phyloP scores from a whole-genome alignment of 2,329 filamentous ascomycete genomes.

The Grosmannia clavigera region DNA sequence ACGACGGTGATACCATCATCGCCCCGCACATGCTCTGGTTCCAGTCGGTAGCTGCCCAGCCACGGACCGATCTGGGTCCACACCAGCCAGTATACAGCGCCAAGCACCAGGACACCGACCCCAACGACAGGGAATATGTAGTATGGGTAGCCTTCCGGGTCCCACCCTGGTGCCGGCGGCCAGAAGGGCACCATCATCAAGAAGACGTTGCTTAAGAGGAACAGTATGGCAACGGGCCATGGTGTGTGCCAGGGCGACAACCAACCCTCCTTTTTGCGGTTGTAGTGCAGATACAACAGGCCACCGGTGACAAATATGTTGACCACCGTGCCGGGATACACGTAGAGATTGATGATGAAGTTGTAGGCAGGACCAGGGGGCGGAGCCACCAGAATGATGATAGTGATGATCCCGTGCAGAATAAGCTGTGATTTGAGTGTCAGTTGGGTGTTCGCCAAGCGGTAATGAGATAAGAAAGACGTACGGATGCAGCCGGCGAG shows the following conservation, averaged over 20 bases:
- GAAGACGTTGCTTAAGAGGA: conserved; percentile 38
- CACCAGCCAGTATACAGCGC: conserved; percentile 37
- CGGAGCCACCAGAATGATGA: neutral
- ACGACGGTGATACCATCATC: conserved; percentile 28
- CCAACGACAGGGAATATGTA: conserved; percentile 44
- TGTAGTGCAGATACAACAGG: conserved; percentile 1
- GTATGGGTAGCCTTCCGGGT: conserved; percentile 38
- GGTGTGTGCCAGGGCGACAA: conserved; percentile 38
- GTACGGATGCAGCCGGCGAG: neutral
- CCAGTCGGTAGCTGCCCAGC: conserved; percentile 20
- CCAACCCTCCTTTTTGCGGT: conserved; percentile 28
- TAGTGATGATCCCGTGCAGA: neutral
- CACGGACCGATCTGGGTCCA: conserved; percentile 39
- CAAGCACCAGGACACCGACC: conserved; percentile 36
- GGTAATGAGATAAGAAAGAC: neutral
- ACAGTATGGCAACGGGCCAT: conserved; percentile 34
- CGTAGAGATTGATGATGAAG: conserved; percentile 3
- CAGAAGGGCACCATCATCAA: conserved; percentile 42
- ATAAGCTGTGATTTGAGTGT: neutral
- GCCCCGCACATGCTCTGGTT: conserved; percentile 28
- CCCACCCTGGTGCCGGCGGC: conserved; percentile 34
- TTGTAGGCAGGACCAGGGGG: neutral
- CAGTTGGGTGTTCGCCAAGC: neutral
- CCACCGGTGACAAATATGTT: neutral
- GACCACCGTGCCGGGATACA: neutral